Evolutionary conservation across 1,139 yeast species (phyloP).

Genomic region (Sporopachydermia cereana): DNA sequence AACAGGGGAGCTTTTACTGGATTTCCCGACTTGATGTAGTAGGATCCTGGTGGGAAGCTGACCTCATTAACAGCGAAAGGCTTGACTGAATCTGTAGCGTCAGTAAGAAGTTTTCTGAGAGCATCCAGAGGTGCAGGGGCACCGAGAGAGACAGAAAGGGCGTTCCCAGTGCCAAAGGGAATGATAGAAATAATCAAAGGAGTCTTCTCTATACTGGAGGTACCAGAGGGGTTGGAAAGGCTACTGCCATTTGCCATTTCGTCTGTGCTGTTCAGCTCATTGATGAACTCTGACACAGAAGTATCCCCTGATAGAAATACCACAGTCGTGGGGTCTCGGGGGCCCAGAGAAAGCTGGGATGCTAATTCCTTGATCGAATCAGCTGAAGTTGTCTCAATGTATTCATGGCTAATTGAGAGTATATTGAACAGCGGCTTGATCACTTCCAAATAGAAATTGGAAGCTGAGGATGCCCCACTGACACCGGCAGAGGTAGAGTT

Average conservation of each 20-base stretch:
- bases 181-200: constrained; percentile 34
- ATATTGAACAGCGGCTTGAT: constrained; percentile 35
- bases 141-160: constrained; percentile 54
- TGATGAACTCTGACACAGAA: constrained; percentile 64
- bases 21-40: constrained; percentile 9
- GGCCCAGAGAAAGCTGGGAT: constrained; percentile 13
- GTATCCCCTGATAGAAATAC: constrained; percentile 80
- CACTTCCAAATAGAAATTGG: constrained; percentile 29
- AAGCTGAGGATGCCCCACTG: neutral
- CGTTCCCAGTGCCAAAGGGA: constrained; percentile 86
- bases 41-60: constrained; percentile 38
- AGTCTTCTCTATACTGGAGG: constrained; percentile 13
- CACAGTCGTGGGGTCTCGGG: constrained; percentile 26
- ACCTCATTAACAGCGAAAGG: constrained; percentile 47
- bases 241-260: no score
- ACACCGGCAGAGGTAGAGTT: neutral
- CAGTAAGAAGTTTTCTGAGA: constrained; percentile 29
- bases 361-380: constrained; percentile 30
- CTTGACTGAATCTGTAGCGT: constrained; percentile 15
- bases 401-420: constrained; percentile 27
- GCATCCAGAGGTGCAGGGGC: constrained; percentile 32
- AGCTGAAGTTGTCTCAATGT: constrained; percentile 29
- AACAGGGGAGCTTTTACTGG: constrained; percentile 19
- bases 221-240: constrained; percentile 9
- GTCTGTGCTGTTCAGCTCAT: constrained; percentile 28